Percentiles rank a stretch among this genome's conserved stretches.
These are phyloP conservation scores for Russula compacta DNA, from an alignment of 768 basidiomycete species.

Conservation along the genomic window DNA sequence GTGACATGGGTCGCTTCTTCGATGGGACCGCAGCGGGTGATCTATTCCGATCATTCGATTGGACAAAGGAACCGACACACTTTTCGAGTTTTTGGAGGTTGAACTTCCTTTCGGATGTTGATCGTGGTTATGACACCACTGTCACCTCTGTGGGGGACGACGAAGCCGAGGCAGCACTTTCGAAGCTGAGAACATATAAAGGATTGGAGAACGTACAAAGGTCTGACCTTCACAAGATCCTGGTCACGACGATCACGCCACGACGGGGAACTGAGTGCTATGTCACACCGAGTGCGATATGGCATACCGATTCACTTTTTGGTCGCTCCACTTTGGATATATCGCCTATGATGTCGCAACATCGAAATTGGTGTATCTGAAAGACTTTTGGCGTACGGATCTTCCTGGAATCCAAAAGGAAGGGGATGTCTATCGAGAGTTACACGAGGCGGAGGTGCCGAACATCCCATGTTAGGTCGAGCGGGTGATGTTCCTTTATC, in stretches of 20 bases:
- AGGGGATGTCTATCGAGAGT: background rate
- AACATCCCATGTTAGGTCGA: background rate
- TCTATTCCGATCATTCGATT: constrained; percentile 6
- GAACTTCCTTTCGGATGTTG: background rate
- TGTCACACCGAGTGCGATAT: too few species aligned
- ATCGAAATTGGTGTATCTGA: background rate
- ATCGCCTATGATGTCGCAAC: background rate
- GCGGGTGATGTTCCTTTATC: background rate
- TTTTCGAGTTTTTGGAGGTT: constrained; percentile 2
- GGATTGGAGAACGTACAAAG: background rate
- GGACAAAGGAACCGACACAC: background rate
- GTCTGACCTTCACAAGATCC: too few species aligned
- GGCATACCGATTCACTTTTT: background rate
- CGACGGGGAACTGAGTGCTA: too few species aligned
- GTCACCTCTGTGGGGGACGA: background rate
- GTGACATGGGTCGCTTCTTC: background rate
- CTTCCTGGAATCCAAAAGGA: background rate
- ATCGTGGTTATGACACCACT: constrained; percentile 1
- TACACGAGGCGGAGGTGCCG: background rate
- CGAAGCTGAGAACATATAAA: background rate
- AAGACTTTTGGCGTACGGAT: background rate
- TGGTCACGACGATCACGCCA: too few species aligned
- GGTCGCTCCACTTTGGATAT: constrained; percentile 1
- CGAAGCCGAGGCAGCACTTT: background rate
- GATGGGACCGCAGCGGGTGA: constrained; percentile 1